phyloP scores from a whole-genome alignment of 2,329 filamentous ascomycete genomes.

The Cordyceps pruinosa region DNA sequence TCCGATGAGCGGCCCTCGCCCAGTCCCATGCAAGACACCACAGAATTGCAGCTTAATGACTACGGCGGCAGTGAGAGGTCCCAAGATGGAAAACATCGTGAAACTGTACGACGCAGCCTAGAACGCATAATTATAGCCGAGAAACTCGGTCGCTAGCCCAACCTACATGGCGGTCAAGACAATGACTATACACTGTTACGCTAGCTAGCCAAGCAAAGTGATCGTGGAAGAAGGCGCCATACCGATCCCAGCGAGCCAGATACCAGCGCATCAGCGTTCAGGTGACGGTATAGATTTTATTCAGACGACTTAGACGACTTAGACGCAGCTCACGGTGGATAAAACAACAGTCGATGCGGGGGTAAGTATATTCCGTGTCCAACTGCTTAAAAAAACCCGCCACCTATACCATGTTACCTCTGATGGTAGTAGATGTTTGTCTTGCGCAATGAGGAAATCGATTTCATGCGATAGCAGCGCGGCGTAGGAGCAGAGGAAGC shows the following conservation, averaged over 20 bases:
- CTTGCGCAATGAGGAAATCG: slow-evolving; percentile 28
- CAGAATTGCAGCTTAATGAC: background rate
- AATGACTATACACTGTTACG: background rate
- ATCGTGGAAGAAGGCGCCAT: background rate
- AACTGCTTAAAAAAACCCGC: background rate
- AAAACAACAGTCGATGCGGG: background rate
- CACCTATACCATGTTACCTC: background rate
- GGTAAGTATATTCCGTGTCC: background rate
- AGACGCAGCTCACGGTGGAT: background rate
- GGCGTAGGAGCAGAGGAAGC: slow-evolving; percentile 29
- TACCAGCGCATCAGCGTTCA: background rate
- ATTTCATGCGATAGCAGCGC: slow-evolving; percentile 28
- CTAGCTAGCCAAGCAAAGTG: background rate
- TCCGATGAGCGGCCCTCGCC: too few relatives aligned
- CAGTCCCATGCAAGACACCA: background rate
- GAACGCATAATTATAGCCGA: background rate
- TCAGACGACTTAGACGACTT: background rate
- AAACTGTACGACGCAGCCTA: background rate
- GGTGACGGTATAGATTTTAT: background rate
- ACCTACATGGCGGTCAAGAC: background rate
- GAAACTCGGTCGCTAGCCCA: background rate
- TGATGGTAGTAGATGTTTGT: background rate
- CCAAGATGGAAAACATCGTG: background rate
- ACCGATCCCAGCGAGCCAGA: background rate
- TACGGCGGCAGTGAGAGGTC: background rate